A percentile compares a stretch with the other conserved stretches of the same genome.
These are phyloP conservation scores for Passiflora organensis DNA, from an alignment of 345 rosid genomes.

Conservation along the genomic window DNA sequence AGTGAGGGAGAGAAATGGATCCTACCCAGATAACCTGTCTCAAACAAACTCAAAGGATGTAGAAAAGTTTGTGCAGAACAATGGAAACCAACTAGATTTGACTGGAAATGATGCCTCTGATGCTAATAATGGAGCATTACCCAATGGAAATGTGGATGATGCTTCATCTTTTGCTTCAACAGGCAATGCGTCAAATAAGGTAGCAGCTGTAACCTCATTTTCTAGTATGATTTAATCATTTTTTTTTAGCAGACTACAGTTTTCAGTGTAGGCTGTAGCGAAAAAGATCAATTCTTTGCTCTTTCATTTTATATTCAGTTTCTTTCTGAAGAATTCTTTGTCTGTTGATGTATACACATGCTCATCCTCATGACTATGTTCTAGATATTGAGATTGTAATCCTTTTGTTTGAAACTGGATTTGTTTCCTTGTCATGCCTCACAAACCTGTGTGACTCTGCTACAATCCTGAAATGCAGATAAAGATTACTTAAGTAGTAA, in stretches of 20 bases:
- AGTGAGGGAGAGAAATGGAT: slow-evolving; percentile 58
- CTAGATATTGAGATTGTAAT: too few species aligned
- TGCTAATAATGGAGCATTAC: slow-evolving; percentile 30
- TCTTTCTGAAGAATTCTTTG: too few species aligned
- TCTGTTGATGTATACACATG: too few species aligned
- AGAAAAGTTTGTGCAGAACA: slow-evolving; percentile 49
- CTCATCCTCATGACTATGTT: too few species aligned
- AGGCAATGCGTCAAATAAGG: slow-evolving; percentile 51
- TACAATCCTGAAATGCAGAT: too few species aligned
- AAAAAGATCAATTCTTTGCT: background rate
- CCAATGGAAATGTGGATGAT: slow-evolving; percentile 52
- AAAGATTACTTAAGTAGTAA: too few species aligned
- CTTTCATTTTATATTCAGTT: too few species aligned
- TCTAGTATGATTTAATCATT: too few species aligned
- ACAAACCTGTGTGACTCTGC: too few species aligned
- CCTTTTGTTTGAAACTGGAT: too few species aligned
- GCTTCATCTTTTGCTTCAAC: slow-evolving; percentile 40
- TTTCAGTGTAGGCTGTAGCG: background rate
- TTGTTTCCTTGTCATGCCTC: too few species aligned
- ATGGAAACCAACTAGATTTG: slow-evolving; percentile 49
- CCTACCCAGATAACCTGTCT: slow-evolving; percentile 50
- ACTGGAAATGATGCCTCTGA: slow-evolving; percentile 34
- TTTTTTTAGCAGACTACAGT: too few species aligned
- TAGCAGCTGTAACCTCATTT: slow-evolving; percentile 13
- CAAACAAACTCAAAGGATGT: slow-evolving; percentile 45